phyloP scores from a whole-genome alignment of 129 eudicot species.

The Scalesia atractyloides region DNA sequence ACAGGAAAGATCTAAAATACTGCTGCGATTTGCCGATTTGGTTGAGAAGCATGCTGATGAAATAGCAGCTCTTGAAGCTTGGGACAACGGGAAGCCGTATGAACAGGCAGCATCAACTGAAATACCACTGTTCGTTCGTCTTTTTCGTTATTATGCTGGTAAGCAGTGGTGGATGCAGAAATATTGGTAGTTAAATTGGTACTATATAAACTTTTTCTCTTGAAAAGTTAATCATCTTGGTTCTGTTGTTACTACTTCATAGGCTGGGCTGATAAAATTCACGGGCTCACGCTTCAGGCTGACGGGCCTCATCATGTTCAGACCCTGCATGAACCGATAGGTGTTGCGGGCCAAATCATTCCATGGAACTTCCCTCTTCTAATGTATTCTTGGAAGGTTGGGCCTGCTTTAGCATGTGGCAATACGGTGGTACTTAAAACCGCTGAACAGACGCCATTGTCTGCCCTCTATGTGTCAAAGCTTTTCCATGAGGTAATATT shows the following conservation, averaged over 20 bases:
- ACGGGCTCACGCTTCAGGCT: constrained; percentile 72
- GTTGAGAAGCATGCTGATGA: constrained; percentile 72
- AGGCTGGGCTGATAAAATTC: constrained; percentile 95
- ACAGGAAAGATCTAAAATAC: constrained; percentile 74
- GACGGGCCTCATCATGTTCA: constrained; percentile 75
- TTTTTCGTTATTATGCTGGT: constrained; percentile 90
- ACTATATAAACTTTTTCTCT: background rate
- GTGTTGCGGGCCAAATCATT: constrained; percentile 79
- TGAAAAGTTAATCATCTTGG: constrained; percentile 10
- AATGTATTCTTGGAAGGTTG: constrained; percentile 81
- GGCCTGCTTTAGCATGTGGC: constrained; percentile 84
- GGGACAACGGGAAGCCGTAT: constrained; percentile 91
- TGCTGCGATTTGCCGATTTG: constrained; percentile 79
- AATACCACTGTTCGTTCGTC: constrained; percentile 64
- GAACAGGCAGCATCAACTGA: constrained; percentile 63
- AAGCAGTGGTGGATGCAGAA: constrained; percentile 12
- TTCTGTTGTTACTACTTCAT: constrained; percentile 9
- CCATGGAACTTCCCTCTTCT: constrained; percentile 90
- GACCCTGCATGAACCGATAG: constrained; percentile 73
- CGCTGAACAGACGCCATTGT: constrained; percentile 81
- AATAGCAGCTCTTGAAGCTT: constrained; percentile 81
- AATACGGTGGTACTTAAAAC: constrained; percentile 75
- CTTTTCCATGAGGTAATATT: constrained; percentile 66
- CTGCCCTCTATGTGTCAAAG: constrained; percentile 68
- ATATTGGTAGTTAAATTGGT: background rate